Percentiles rank a stretch among this genome's conserved stretches.
phyloP scores from a whole-genome alignment of 1,284 basidiomycete species.

The Porogramme epimiltina region DNA sequence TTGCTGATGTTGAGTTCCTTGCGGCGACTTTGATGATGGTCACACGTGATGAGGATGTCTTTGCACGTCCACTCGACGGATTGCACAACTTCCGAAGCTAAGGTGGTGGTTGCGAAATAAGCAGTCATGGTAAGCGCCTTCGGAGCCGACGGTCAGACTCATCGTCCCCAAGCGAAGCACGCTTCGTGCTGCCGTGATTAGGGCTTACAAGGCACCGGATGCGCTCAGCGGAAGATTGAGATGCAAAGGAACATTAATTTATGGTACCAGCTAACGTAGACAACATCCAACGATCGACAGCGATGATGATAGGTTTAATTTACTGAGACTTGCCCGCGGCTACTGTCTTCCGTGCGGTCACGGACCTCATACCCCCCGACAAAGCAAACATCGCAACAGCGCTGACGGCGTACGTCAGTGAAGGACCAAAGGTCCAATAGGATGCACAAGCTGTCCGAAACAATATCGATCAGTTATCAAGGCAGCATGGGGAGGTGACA shows the following conservation, averaged over 20 bases:
- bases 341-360: slow-evolving; percentile 13
- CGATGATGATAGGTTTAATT: neutral
- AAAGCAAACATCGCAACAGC: slow-evolving; percentile 67
- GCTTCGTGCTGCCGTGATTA: too few relatives aligned
- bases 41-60: too few relatives aligned
- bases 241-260: neutral
- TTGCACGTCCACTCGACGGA: too few relatives aligned
- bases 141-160: too few relatives aligned
- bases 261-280: neutral
- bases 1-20: too few relatives aligned
- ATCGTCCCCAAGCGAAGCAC: too few relatives aligned
- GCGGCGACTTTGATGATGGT: too few relatives aligned
- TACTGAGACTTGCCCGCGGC: slow-evolving; percentile 8
- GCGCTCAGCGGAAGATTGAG: neutral
- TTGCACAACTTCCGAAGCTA: too few relatives aligned
- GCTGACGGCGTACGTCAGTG: slow-evolving; percentile 69
- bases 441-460: slow-evolving; percentile 66
- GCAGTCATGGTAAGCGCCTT: too few relatives aligned
- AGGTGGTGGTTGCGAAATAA: too few relatives aligned
- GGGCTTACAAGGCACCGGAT: too few relatives aligned
- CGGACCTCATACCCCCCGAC: slow-evolving; percentile 51
- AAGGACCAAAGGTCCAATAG: slow-evolving; percentile 88
- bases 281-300: neutral
- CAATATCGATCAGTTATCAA: slow-evolving; percentile 10
- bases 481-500: slow-evolving; percentile 3